A percentile compares a stretch with the other conserved stretches of the same genome.
Evolutionary conservation across 2,329 filamentous ascomycete species (phyloP).

Genomic region (Arachnopeziza araneosa): DNA sequence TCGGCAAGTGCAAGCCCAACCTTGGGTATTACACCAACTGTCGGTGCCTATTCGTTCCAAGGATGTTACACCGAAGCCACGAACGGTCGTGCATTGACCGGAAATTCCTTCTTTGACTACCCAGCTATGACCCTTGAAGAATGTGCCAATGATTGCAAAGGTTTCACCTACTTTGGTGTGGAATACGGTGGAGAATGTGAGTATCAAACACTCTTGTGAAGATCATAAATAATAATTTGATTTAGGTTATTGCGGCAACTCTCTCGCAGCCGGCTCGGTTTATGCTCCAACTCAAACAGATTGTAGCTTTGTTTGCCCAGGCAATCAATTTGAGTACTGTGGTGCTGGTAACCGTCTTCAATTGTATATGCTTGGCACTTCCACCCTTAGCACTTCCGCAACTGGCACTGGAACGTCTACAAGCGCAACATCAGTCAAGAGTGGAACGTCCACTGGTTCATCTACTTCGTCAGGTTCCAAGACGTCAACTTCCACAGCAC

Average conservation of each 20-base stretch:
- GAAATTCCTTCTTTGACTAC: constrained; percentile 11
- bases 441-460: not conserved
- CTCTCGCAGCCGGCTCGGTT: constrained; percentile 16
- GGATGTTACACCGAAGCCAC: constrained; percentile 31
- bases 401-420: not conserved
- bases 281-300: constrained; percentile 18
- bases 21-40: not conserved
- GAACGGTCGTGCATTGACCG: constrained; percentile 21
- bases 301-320: constrained; percentile 20
- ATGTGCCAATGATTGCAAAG: constrained; percentile 27
- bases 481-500: not conserved
- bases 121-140: constrained; percentile 31
- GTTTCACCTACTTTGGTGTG: constrained; percentile 32
- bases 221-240: not conserved
- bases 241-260: constrained; percentile 27
- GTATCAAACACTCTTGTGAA: constrained; percentile 5
- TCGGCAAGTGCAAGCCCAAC: not conserved
- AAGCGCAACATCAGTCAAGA: not conserved
- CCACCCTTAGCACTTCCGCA: not conserved
- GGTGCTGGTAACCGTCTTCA: constrained; percentile 21
- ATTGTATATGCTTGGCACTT: not conserved
- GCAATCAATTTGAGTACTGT: constrained; percentile 27
- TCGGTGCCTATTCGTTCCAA: constrained; percentile 20
- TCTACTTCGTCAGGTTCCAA: not conserved
- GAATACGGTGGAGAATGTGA: constrained; percentile 35